These are phyloP conservation scores for Volvox africanus DNA, from an alignment of 139 green algal genomes.

Conservation along the genomic window DNA sequence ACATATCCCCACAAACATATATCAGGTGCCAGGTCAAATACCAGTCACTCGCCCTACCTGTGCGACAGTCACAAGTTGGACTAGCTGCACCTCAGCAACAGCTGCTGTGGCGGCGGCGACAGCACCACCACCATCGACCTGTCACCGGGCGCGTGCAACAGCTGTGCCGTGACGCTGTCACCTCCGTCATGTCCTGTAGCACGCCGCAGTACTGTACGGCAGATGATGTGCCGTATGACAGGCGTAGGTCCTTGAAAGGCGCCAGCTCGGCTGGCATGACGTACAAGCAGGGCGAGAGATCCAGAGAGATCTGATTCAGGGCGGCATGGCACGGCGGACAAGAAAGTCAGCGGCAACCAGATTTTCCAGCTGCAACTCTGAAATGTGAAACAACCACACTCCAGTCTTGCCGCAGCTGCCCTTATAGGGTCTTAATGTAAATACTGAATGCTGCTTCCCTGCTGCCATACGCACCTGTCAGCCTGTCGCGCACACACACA, in stretches of 20 bases:
- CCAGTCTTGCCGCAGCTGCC: no score
- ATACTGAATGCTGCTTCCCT: no score
- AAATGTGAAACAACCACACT: no score
- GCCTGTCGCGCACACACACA: no score
- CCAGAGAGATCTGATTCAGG: slow-evolving; percentile 66
- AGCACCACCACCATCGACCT: background rate
- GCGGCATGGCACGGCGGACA: background rate
- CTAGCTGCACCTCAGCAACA: slow-evolving; percentile 3
- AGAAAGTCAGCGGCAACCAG: background rate
- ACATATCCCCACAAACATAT: no score
- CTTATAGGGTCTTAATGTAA: no score
- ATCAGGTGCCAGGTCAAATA: no score
- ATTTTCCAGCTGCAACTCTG: no score
- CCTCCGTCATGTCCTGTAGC: slow-evolving; percentile 63
- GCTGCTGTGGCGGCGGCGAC: background rate
- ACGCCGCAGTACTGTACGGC: slow-evolving; percentile 71
- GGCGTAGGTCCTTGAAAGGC: slow-evolving; percentile 78
- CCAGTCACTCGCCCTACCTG: background rate
- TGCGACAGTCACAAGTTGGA: slow-evolving; percentile 22
- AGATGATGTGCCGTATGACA: slow-evolving; percentile 75
- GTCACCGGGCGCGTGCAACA: background rate
- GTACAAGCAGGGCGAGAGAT: slow-evolving; percentile 79
- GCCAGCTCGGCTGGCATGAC: slow-evolving; percentile 78
- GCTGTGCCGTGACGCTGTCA: background rate
- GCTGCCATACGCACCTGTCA: no score